phyloP scores from a whole-genome alignment of 1,139 yeast species.

The Suzukiozyma palmioleophila region DNA sequence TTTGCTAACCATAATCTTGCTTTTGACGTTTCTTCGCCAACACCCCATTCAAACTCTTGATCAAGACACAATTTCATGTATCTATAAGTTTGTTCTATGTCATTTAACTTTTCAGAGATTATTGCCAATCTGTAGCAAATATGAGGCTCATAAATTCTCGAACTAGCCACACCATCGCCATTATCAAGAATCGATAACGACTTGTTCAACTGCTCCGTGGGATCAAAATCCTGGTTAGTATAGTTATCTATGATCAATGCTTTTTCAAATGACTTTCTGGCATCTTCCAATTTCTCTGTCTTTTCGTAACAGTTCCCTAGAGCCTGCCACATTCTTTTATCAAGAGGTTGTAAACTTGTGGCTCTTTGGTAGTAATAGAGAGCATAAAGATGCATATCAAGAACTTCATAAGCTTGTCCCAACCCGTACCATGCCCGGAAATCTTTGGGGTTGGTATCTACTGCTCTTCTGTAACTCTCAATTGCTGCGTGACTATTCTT shows the following conservation, averaged over 20 bases:
- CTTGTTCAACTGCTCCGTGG: conserved; percentile 7
- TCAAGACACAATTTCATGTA: conserved; percentile 73
- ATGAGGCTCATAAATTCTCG: conserved; percentile 34
- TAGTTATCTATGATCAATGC: conserved; percentile 47
- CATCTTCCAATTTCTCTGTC: conserved; percentile 61
- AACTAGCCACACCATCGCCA: conserved; percentile 4
- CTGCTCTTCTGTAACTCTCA: conserved; percentile 91
- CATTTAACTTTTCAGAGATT: conserved; percentile 56
- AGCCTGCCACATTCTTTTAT: conserved; percentile 96
- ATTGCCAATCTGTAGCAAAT: conserved; percentile 67
- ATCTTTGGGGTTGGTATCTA: conserved; percentile 82
- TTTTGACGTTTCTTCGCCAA: conserved; percentile 71
- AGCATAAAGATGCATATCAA: conserved; percentile 93
- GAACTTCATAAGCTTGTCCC: conserved; percentile 96
- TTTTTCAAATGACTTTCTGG: conserved; percentile 57
- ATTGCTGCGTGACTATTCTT: conserved; percentile 97
- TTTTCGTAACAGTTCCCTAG: conserved; percentile 87
- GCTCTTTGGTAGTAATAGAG: conserved; percentile 91
- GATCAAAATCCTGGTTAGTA: conserved; percentile 15
- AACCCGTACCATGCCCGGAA: conserved; percentile 98
- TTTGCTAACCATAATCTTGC: conserved; percentile 88
- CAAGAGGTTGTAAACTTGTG: conserved; percentile 81
- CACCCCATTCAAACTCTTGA: conserved; percentile 63
- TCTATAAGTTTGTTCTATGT: conserved; percentile 49
- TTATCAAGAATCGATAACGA: conserved; percentile 4